These are phyloP conservation scores for Starmerella potacharoeniae DNA, from an alignment of 805 yeast species.

Conservation along the genomic window DNA sequence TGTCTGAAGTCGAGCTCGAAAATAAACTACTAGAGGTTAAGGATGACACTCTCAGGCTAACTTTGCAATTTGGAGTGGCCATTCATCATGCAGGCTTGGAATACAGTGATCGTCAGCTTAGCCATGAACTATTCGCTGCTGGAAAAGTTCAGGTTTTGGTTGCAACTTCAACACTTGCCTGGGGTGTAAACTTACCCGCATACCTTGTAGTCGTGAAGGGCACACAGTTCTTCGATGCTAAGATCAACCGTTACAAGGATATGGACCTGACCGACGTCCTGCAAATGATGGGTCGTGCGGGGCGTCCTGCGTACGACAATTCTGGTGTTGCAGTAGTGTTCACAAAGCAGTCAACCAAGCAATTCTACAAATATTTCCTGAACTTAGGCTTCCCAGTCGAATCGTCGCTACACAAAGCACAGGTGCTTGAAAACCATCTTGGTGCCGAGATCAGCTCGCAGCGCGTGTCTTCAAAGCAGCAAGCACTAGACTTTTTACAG, in stretches of 20 bases:
- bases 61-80: slow-evolving; percentile 71
- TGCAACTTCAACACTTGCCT: slow-evolving; percentile 75
- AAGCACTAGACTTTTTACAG: slow-evolving; percentile 61
- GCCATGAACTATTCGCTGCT: slow-evolving; percentile 59
- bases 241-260: slow-evolving; percentile 55
- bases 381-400: slow-evolving; percentile 78
- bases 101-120: slow-evolving; percentile 56
- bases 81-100: slow-evolving; percentile 75
- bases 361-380: slow-evolving; percentile 64
- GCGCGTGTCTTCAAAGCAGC: slow-evolving; percentile 50
- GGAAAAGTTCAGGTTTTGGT: slow-evolving; percentile 60
- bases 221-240: slow-evolving; percentile 50
- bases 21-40: slow-evolving; percentile 44
- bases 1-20: slow-evolving; percentile 54
- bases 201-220: slow-evolving; percentile 70
- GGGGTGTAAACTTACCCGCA: slow-evolving; percentile 81
- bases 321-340: slow-evolving; percentile 67
- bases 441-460: slow-evolving; percentile 74
- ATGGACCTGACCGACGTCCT: slow-evolving; percentile 75
- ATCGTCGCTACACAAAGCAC: slow-evolving; percentile 53
- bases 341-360: slow-evolving; percentile 63
- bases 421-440: slow-evolving; percentile 59
- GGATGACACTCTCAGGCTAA: slow-evolving; percentile 68
- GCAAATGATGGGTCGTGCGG: slow-evolving; percentile 82
- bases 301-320: slow-evolving; percentile 70